Conservation (phyloP, 768 basidiomycete genomes). For the Pleurotus cornucopiae region DNA sequence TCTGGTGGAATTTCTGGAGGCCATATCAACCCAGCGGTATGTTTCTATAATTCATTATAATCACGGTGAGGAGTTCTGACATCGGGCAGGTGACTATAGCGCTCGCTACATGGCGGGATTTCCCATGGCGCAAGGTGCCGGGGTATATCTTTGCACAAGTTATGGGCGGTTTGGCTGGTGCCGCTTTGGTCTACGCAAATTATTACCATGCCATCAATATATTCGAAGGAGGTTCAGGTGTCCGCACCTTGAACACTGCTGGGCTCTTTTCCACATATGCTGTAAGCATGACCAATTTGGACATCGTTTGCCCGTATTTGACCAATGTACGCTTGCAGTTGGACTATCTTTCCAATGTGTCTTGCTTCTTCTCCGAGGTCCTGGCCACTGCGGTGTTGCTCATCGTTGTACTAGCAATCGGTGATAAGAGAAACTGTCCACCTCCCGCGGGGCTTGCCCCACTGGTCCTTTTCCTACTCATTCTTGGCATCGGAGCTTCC, state of each 20-base stretch:
- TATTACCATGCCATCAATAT: constrained; percentile 66
- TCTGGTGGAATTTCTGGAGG: constrained; percentile 66
- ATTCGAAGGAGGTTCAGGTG: constrained; percentile 49
- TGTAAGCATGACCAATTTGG: constrained; percentile 28
- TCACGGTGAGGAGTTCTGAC: neutral
- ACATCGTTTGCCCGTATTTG: neutral
- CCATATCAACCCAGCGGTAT: constrained; percentile 70
- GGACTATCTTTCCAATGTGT: constrained; percentile 34
- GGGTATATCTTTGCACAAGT: constrained; percentile 53
- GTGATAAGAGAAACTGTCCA: constrained; percentile 48
- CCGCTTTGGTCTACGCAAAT: constrained; percentile 55
- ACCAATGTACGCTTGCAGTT: constrained; percentile 18
- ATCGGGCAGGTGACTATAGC: constrained; percentile 43
- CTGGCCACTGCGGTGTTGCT: constrained; percentile 51
- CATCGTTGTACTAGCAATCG: constrained; percentile 47
- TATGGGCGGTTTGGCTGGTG: constrained; percentile 56
- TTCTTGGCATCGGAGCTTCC: constrained; percentile 54
- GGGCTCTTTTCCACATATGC: constrained; percentile 58
- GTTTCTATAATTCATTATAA: constrained; percentile 12
- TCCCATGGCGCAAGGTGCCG: constrained; percentile 60
- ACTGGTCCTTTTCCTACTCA: constrained; percentile 47
- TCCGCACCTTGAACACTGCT: constrained; percentile 58
- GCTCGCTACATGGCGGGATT: constrained; percentile 45
- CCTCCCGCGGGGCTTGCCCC: constrained; percentile 49
- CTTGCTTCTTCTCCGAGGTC: constrained; percentile 43